phyloP scores from a whole-genome alignment of 2,329 filamentous ascomycete genomes.

The Tolypocladium ophioglossoides region DNA sequence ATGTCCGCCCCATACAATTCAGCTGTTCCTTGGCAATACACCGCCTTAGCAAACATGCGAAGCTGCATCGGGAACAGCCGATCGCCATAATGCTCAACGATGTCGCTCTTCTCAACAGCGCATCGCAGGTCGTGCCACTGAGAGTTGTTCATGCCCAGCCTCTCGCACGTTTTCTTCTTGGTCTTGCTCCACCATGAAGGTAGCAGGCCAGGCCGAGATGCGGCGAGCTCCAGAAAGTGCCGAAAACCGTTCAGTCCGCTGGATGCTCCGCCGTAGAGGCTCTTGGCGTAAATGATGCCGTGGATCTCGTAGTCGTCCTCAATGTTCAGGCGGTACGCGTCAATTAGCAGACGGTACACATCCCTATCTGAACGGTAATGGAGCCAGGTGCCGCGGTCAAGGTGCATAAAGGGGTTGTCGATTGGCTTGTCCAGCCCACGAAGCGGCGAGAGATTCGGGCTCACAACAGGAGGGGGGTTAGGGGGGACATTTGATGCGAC shows the following conservation, averaged over 20 bases:
- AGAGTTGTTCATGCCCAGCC: not conserved
- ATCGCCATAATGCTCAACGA: constrained; percentile 33
- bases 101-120: constrained; percentile 20
- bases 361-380: constrained; percentile 31
- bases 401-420: constrained; percentile 25
- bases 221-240: constrained; percentile 21
- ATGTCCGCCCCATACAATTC: no score
- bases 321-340: constrained; percentile 35
- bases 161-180: constrained; percentile 10
- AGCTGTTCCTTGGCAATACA: no score
- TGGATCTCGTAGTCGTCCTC: constrained; percentile 22
- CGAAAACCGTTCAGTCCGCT: constrained; percentile 20
- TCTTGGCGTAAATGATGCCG: constrained; percentile 20
- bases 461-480: no score
- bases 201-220: constrained; percentile 3
- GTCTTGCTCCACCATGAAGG: constrained; percentile 31
- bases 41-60: constrained; percentile 32
- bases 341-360: constrained; percentile 34
- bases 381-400: constrained; percentile 29
- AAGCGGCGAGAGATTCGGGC: constrained; percentile 6
- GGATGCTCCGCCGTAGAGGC: no score
- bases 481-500: no score
- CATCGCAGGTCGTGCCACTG: constrained; percentile 14
- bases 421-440: constrained; percentile 19
- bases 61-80: constrained; percentile 36